Evolutionary conservation across 1,284 basidiomycete species (phyloP).

Genomic region (Inonotus obliquus): DNA sequence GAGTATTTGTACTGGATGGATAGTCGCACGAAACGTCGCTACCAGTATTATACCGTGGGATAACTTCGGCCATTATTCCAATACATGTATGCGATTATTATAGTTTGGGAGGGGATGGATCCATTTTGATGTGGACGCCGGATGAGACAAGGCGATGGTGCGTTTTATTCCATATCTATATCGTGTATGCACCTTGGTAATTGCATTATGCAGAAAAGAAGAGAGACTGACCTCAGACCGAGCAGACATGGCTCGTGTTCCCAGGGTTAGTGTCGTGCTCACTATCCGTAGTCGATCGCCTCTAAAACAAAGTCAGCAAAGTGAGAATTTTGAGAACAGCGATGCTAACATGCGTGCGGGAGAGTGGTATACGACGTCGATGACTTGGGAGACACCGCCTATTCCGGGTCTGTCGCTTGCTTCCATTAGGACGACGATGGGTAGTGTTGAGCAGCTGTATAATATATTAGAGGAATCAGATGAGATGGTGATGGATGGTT

Average conservation of each 20-base stretch:
- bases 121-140: slow-evolving; percentile 53
- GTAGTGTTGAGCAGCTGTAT: slow-evolving; percentile 42
- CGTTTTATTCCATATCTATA: slow-evolving; percentile 50
- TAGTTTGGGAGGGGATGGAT: slow-evolving; percentile 30
- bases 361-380: slow-evolving; percentile 49
- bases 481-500: slow-evolving; percentile 17
- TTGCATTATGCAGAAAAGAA: neutral
- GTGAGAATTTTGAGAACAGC: neutral
- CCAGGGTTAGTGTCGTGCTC: slow-evolving; percentile 42
- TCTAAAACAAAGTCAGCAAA: slow-evolving; percentile 26
- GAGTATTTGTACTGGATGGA: neutral
- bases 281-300: slow-evolving; percentile 45
- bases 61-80: no score
- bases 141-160: slow-evolving; percentile 48
- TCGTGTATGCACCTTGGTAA: neutral
- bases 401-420: slow-evolving; percentile 25
- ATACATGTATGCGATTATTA: neutral
- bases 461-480: neutral
- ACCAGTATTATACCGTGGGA: neutral
- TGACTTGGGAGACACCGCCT: slow-evolving; percentile 37
- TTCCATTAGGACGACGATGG: slow-evolving; percentile 31
- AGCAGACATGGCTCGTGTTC: slow-evolving; percentile 36
- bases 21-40: neutral
- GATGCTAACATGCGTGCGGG: slow-evolving; percentile 42
- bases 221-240: slow-evolving; percentile 40